Evolutionary conservation across 441 rosid genomes (phyloP).

Genomic region (Croton laevigatus): DNA sequence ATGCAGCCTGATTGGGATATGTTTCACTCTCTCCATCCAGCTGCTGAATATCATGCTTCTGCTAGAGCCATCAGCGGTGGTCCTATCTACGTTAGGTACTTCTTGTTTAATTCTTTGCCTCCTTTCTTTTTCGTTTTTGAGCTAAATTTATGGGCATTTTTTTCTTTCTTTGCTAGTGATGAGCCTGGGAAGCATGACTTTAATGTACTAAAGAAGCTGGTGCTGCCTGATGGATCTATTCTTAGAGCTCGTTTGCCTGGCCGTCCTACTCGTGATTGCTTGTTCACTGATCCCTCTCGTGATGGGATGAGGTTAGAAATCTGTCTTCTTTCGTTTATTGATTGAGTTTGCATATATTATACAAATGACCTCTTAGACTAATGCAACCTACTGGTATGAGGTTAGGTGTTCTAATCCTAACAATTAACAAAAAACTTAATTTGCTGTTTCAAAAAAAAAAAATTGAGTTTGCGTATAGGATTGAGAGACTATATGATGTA

Average conservation of each 20-base stretch:
- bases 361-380: no score
- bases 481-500: neutral
- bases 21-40: slow-evolving; percentile 88
- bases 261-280: slow-evolving; percentile 78
- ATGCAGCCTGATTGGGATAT: slow-evolving; percentile 98
- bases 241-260: slow-evolving; percentile 82
- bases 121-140: neutral
- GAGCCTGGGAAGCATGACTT: slow-evolving; percentile 83
- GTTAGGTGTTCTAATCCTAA: no score
- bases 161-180: slow-evolving; percentile 58
- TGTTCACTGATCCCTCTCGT: slow-evolving; percentile 79
- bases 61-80: slow-evolving; percentile 96
- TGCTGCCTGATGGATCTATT: slow-evolving; percentile 80
- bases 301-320: slow-evolving; percentile 73
- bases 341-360: neutral
- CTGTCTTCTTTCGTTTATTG: neutral
- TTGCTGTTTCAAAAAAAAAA: no score
- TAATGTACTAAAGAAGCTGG: slow-evolving; percentile 67
- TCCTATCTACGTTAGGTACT: slow-evolving; percentile 79
- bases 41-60: slow-evolving; percentile 87
- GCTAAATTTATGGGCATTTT: neutral
- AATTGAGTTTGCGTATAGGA: no score
- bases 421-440: no score
- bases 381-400: no score
- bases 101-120: neutral